Base-by-base conservation (phyloP, 805 yeast genomes). In the Alloascoidea hylecoeti region DNA sequence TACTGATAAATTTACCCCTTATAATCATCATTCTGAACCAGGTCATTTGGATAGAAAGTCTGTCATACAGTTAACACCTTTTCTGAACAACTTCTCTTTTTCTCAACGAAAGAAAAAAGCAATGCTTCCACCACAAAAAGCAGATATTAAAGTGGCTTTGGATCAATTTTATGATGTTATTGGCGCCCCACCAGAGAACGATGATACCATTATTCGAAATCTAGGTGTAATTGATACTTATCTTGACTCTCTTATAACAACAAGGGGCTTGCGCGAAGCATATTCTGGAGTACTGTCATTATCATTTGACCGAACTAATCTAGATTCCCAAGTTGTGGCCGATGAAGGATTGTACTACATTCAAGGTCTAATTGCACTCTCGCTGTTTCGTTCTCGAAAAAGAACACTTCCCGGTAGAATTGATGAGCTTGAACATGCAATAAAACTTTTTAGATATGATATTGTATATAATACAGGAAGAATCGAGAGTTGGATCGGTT, bases 401-500 rank as follows among this genome's bases (percentile, higher is more conserved):
- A 72, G 85, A 42, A 68, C 81, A 2, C 73, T 78, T 64, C 94
- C 85, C 45, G 82, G 88, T 6, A 65, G 94, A 40, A 75, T 80
- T 0, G 82, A 85, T 3, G 96, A 86, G 49, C 53, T 89, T 28
- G 92, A 82, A 41, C 67, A 71, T 34, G 83, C 92, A 2, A 70
- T 83, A 14, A 66, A 68, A 36, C 69, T 77, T 53, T 64, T 86
- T 41, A 68, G 65, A 37, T 60, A 64, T 39, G 97, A 92, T 52
- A 55, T 92, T 14, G 48, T 75, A 1, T 76, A 76, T 47, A 75
- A 80, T 3, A 67, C 80, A 2, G 59, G 68, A 32, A 60, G 96
- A 18, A 65, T 78, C 35, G 98, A 92, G 55, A 74, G 83, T 5
- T 92, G 99, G 99, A 61, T 75, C 33, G 64, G 84, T 1, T 53